phyloP scores from a whole-genome alignment of 495 filamentous ascomycete species.

The Hypoxylon trugodes region DNA sequence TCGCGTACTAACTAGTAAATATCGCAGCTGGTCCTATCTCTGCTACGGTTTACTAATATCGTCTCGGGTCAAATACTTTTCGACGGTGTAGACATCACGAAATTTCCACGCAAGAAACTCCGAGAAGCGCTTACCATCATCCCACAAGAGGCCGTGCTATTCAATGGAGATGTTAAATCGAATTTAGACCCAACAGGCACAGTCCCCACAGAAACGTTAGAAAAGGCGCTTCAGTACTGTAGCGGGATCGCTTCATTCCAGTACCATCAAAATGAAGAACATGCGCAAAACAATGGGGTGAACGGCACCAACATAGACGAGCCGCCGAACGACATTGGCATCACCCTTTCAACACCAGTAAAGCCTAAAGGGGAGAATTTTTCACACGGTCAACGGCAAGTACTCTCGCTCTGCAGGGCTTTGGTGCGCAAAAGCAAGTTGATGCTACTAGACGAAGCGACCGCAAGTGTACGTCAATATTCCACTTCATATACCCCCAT shows the following conservation, averaged over 20 bases:
- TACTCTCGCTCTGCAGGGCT: slow-evolving; percentile 65
- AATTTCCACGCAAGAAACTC: slow-evolving; percentile 58
- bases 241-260: slow-evolving; percentile 56
- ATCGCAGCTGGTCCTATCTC: slow-evolving; percentile 55
- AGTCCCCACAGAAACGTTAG: slow-evolving; percentile 50
- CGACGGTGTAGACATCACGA: slow-evolving; percentile 61
- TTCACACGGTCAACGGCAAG: slow-evolving; percentile 65
- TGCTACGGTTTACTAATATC: slow-evolving; percentile 64
- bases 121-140: slow-evolving; percentile 63
- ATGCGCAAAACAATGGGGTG: slow-evolving; percentile 36
- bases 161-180: slow-evolving; percentile 59
- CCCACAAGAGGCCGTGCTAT: slow-evolving; percentile 65
- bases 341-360: slow-evolving; percentile 54
- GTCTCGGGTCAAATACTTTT: slow-evolving; percentile 58
- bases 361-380: slow-evolving; percentile 63
- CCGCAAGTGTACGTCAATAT: slow-evolving; percentile 50
- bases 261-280: slow-evolving; percentile 43
- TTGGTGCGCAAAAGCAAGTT: slow-evolving; percentile 63
- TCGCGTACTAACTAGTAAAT: slow-evolving; percentile 24
- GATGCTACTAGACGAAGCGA: slow-evolving; percentile 66
- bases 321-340: slow-evolving; percentile 30
- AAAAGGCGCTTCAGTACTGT: slow-evolving; percentile 55
- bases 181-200: slow-evolving; percentile 61
- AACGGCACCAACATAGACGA: slow-evolving; percentile 37
- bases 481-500: background rate